A percentile compares a stretch with the other conserved stretches of the same genome.
Conservation (phyloP, 1,284 basidiomycete genomes). For the Tilletia horrida region DNA sequence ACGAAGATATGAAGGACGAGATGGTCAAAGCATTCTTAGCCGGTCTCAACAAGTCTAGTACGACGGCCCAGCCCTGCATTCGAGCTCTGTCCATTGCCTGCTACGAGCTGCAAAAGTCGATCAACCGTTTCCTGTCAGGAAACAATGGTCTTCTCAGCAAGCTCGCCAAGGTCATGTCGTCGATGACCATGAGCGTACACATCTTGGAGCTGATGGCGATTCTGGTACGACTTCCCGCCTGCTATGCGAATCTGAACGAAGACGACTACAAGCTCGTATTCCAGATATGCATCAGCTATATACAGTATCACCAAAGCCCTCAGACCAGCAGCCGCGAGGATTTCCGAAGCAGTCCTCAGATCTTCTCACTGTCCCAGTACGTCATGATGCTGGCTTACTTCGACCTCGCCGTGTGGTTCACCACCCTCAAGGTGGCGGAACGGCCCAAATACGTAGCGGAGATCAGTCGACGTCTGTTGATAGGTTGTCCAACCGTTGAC, state of each 20-base stretch:
- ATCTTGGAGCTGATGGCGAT: constrained; percentile 89
- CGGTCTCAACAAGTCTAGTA: constrained; percentile 70
- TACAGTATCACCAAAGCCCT: constrained; percentile 65
- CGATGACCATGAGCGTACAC: constrained; percentile 87
- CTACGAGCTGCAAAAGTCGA: constrained; percentile 80
- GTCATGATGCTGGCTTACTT: constrained; percentile 90
- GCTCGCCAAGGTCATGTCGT: constrained; percentile 90
- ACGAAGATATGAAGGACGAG: constrained; percentile 63
- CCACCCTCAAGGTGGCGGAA: constrained; percentile 80
- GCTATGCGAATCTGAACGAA: constrained; percentile 91
- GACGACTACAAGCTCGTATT: constrained; percentile 91
- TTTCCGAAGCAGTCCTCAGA: constrained; percentile 43
- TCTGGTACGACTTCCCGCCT: constrained; percentile 71
- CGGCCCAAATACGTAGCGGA: constrained; percentile 78
- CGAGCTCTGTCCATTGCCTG: constrained; percentile 84
- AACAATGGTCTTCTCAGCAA: constrained; percentile 72
- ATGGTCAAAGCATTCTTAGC: constrained; percentile 79
- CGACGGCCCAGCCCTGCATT: constrained; percentile 85
- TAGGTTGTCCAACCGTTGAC: constrained; percentile 68
- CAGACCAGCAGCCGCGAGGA: constrained; percentile 45
- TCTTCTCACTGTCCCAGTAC: constrained; percentile 90
- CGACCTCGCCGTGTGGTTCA: constrained; percentile 92
- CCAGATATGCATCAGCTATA: constrained; percentile 88
- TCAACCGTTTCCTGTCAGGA: constrained; percentile 69
- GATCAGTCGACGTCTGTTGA: constrained; percentile 79